Evolutionary conservation across 2,329 filamentous ascomycete genomes (phyloP), one percentile per base, ranked within the genome.

Genomic region (Aureobasidium musti): DNA sequence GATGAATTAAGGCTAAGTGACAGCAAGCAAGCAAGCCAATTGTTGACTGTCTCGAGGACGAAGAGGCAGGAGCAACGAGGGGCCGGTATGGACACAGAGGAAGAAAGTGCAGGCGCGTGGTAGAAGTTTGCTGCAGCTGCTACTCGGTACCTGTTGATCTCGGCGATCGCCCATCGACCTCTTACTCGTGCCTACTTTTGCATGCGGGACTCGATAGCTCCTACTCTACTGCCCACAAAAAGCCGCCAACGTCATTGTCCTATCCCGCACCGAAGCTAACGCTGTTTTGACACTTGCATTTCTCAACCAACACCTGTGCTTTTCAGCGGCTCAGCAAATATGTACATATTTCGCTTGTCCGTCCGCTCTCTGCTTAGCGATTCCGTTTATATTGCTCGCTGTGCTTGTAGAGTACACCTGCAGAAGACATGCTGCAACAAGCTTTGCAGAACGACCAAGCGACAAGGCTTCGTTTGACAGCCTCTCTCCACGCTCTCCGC

Each of bases 271-370:
- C 23, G n/a, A 21, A 61, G 28, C 57, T 61, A 61, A 61, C 57
- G 43, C 43, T 13, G 17, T 61, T 19, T 7, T 19, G 54, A 59
- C 54, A 45, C 54, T 45, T 59, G 43, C 57, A 39, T 50, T 47
- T 14, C 59, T 63, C 59, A 63, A 63, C 59, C 59, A 63, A 39
- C 59, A 63, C 59, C 59, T 63, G 59, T 63, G 59, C 59, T 50
- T 56, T 54, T 35, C 59, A 52, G 30, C 59, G 21, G 59, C 23
- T 63, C 45, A 41, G 8, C 33, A 30, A 35, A 14, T 14, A 63
- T 11, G 28, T 35, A 61, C 14, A 23, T 10, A 41, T 41, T 23
- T 63, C 45, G 59, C 59, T 63, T 61, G 57, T 19, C 28, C 30
- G 11, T 49, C 41, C 41, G 8, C 30, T 28, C n/a, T 26, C 57